Conservation (phyloP, 2,329 filamentous ascomycete genomes). For the Fusarium beomiforme region DNA sequence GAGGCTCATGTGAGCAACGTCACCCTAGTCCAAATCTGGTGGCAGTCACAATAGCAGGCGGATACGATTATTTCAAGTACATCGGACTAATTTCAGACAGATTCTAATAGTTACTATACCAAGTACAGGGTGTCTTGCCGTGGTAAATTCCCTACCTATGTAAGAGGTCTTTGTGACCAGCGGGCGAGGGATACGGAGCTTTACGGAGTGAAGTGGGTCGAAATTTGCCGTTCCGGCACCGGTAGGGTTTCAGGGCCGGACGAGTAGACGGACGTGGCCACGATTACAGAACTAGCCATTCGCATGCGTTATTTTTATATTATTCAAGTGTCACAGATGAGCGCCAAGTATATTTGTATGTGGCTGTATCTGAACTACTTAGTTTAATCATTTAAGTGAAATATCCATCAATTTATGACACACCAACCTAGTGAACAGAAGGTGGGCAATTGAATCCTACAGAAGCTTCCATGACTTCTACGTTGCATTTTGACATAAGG, state of each 20-base stretch:
- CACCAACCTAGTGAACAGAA: too few species aligned
- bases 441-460: background rate
- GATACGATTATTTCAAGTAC: background rate
- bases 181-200: background rate
- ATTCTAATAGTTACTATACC: background rate
- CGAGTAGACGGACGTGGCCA: too few species aligned
- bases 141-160: background rate
- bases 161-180: background rate
- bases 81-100: background rate
- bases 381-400: too few species aligned
- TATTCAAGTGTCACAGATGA: background rate
- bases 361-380: too few species aligned
- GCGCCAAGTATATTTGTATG: background rate
- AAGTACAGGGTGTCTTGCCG: background rate
- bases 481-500: too few species aligned
- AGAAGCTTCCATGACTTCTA: background rate
- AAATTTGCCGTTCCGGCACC: background rate
- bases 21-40: background rate
- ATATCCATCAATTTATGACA: too few species aligned
- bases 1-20: constrained; percentile 28
- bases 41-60: background rate
- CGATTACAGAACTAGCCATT: background rate
- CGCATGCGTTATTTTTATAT: background rate
- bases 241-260: background rate
- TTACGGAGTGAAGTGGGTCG: background rate